Evolutionary conservation across 2,329 filamentous ascomycete genomes (phyloP).

Genomic region (Curvularia lunata): DNA sequence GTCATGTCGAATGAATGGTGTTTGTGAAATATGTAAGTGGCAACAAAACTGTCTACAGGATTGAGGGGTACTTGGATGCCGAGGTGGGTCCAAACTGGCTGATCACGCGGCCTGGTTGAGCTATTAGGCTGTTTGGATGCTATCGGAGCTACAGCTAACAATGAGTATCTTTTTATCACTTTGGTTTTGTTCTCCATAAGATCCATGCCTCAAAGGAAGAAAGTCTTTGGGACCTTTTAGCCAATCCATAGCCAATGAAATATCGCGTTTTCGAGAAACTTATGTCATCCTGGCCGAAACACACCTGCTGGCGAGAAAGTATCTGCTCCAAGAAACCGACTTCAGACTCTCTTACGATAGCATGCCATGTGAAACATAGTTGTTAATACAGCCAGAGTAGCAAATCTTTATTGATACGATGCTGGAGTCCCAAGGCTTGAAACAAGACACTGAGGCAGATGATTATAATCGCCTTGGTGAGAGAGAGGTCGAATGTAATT

Average conservation of each 20-base stretch:
- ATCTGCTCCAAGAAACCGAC: background rate
- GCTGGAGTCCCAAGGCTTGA: background rate
- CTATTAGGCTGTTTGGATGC: background rate
- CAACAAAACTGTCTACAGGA: background rate
- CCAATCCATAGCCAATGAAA: background rate
- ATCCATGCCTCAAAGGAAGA: background rate
- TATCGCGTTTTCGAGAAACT: background rate
- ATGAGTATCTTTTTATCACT: background rate
- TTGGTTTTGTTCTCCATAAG: background rate
- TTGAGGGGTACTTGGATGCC: background rate
- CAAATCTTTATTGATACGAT: background rate
- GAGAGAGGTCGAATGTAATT: background rate
- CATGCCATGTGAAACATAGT: background rate
- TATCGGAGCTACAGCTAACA: background rate
- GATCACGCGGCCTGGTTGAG: background rate
- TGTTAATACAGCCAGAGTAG: background rate
- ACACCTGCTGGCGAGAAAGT: background rate
- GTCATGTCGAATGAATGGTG: too few species aligned
- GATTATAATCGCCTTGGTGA: background rate
- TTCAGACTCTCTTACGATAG: background rate
- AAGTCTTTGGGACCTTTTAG: background rate
- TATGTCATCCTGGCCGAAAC: background rate
- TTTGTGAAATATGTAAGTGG: too few species aligned
- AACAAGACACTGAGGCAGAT: background rate
- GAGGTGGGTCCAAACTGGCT: background rate